Base-by-base conservation (phyloP, 1,139 yeast species). In the Yamadazyma atmosphaerica region DNA sequence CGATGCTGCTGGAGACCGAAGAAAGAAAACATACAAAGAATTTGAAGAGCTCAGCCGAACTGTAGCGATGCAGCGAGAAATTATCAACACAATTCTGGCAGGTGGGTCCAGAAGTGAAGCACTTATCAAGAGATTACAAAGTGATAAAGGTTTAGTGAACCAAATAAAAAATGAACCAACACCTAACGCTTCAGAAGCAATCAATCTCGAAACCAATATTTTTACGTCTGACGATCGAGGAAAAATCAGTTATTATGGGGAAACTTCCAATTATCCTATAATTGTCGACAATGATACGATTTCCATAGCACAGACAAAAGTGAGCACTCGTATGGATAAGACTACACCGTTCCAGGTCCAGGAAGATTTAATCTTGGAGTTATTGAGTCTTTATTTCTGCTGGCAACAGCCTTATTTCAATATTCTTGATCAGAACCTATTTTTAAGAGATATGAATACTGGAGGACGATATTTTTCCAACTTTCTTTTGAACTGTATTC, bases 381-480 rank as follows among this genome's bases (percentile, higher is more conserved):
- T 44, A 25, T 34, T 44, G 10, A 38, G 38, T 26, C 34, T 43
- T 16, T 44, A 44, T 24, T 44, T 41, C 25, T 37, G 45, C 21
- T 44, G 48, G 48, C 48, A 44, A 34, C 48, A 43, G 22, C 22
- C 44, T 34, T 44, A 43, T 23, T 44, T 37, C 28, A 41, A 38
- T 22, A 39, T 44, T 10, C 37, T 44, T 22, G 45, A 44, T 32
- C 36, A 39, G 25, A 30, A 37, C 3, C 32, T 43, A 11, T 39
- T 44, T 34, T 35, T 44, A 31, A 35, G 48, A 33, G 48, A 44
- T 36, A 44, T 41, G 47, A 23, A 43, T 16, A 34, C 37, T 14
- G 41, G 40, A 2, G 48, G 47, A 3, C 41, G 34, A 7, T 44
- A 34, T 37, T 44, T 28, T 33, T 43, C 46, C 15, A 40, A 43